Base-by-base conservation (phyloP, 2,329 filamentous ascomycete genomes). In the Coccinonectria pachysandricola region DNA sequence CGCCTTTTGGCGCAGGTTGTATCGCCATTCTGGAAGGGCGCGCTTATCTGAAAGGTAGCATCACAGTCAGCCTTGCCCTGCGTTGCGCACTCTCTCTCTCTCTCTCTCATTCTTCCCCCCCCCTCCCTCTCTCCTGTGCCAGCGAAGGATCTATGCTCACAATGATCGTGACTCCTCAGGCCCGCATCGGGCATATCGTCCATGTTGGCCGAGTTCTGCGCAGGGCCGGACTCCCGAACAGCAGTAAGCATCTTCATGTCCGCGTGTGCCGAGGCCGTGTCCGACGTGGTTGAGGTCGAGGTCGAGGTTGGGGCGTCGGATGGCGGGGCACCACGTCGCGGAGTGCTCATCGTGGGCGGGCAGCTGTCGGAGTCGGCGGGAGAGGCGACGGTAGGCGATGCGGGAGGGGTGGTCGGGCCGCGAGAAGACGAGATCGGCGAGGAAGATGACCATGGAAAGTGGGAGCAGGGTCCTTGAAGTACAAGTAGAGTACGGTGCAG, bases 1-100 rank as follows among this genome's bases (percentile, higher is more conserved):
- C 32, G 88, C 65, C 43, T 64, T 65, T 54, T 93, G 79, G 52
- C 91, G 84, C 42, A 94, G 59, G 36, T 65, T 62, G 61, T 95
- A 94, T 46, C 91, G 79, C 91, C 91, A 96, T 68, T 57, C 57
- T 28, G 91, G 87, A 32, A 98, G 74, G 41, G 76, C 76, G 52
- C 75, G 73, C 49, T 80, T 85, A 59, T 94, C 86, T 94, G 19
- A 14, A 19, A 24, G 20, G 12, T 19, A 12, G 27, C 22, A 23
- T 14, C 24, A 24, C 23, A 15, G 12, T 41, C 32, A 39, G 28
- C 24, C n/a, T n/a, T n/a, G n/a, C n/a, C n/a, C n/a, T n/a, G n/a
- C n/a, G n/a, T n/a, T n/a, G n/a, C n/a, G n/a, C n/a, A n/a, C n/a
- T n/a, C n/a, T n/a, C n/a, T n/a, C n/a, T n/a, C n/a, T n/a, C n/a